Evolutionary conservation across 441 rosid species (phyloP), one percentile per base, ranked within the genome.

Genomic region (Gossypium aridum): DNA sequence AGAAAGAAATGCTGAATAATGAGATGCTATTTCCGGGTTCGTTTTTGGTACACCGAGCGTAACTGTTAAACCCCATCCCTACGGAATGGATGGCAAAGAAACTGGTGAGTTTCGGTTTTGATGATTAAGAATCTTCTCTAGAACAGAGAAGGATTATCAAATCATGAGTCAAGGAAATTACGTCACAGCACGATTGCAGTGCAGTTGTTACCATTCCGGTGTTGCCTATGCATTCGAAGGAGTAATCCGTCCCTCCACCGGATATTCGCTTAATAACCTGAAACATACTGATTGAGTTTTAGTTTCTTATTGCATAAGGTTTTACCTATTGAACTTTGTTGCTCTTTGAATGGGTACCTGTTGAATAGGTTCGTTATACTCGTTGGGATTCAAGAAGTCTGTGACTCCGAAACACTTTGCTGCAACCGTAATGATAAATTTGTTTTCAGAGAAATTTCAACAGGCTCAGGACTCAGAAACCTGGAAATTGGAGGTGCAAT

Each of bases 41-140:
- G 28, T 81, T 84, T 91, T 93, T 0, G 98, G 98, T 66, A 93
- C 99, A 61, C 99, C 99, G 47, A 95, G 89, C 39, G 97, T 93
- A 74, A 95, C 88, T 0, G 99, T 82, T 80, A 88, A 31, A 12
- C 99, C 99, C 97, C 98, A 95, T 76, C 99, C 99, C 98, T 93
- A 70, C 3, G 71, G 28, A 56, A 56, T 56, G 26, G 23, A 76
- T 3, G 75, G 75, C 59, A 56, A 3, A 26, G 72, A 72, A 31
- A 57, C 56, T 57, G 53, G 19, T 31, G 16, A 4, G 19, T 20
- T 74, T 25, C 54, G 65, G 73, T 43, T 70, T 23, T 39, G 39
- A 69, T 34, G 59, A n/a, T 72, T 64, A 59, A 61, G 37, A 56
- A 22, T 61, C 51, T 76, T 70, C 28, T 12, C 69, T 39, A 56